Evolutionary conservation across 148 eudicot species (phyloP).

Genomic region (Polygonum aviculare): DNA sequence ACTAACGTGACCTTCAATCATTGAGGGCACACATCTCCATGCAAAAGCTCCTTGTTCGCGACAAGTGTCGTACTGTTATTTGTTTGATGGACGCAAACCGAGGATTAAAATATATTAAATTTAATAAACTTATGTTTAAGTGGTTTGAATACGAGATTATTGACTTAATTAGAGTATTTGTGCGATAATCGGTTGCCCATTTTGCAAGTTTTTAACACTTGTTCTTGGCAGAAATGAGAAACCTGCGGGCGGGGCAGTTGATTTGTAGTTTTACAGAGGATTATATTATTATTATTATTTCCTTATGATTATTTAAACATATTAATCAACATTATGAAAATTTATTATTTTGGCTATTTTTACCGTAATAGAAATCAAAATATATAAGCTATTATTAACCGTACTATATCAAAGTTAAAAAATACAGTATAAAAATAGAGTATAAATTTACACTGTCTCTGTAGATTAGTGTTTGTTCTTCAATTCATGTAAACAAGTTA

Average conservation of each 20-base stretch:
- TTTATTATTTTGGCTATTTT: too few relatives aligned
- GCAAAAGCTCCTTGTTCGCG: constrained; percentile 7
- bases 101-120: background rate
- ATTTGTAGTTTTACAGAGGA: background rate
- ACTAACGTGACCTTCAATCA: constrained; percentile 40
- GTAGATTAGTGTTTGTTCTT: background rate
- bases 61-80: background rate
- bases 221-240: background rate
- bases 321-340: too few relatives aligned
- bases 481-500: background rate
- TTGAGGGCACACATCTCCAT: constrained; percentile 27
- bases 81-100: background rate
- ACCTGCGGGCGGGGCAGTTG: background rate
- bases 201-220: background rate
- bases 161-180: background rate
- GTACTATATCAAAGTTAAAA: background rate
- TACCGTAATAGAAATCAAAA: background rate
- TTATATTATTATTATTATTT: too few relatives aligned
- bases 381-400: background rate
- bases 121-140: background rate
- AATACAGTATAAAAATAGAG: background rate
- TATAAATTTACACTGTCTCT: too few relatives aligned
- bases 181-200: background rate
- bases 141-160: background rate
- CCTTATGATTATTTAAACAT: too few relatives aligned